Conservation (phyloP, 768 basidiomycete species). For the Chalciporus pseudorubinellus region DNA sequence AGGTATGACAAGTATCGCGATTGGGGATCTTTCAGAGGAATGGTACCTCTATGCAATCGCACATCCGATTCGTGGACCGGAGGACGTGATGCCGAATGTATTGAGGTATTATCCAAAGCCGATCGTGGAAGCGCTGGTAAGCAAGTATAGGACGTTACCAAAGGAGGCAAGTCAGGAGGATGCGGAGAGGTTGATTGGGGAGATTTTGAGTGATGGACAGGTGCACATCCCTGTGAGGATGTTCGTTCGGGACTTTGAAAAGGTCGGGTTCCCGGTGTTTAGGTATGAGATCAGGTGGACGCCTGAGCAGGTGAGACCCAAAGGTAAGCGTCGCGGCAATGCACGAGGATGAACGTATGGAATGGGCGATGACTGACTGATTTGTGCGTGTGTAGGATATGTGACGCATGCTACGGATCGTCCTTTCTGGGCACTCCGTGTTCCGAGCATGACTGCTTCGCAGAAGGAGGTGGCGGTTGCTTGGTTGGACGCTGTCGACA, state of each 20-base stretch:
- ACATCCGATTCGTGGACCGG: slow-evolving; percentile 48
- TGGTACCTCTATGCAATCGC: slow-evolving; percentile 77
- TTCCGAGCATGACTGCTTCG: slow-evolving; percentile 43
- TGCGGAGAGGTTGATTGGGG: slow-evolving; percentile 49
- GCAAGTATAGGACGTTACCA: slow-evolving; percentile 43
- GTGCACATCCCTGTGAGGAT: slow-evolving; percentile 67
- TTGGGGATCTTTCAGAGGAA: slow-evolving; percentile 68
- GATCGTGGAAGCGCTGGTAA: slow-evolving; percentile 45
- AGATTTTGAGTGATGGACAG: slow-evolving; percentile 58
- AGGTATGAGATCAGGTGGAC: slow-evolving; percentile 70
- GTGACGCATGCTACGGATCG: slow-evolving; percentile 72
- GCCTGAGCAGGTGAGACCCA: slow-evolving; percentile 53
- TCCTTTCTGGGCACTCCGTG: slow-evolving; percentile 57
- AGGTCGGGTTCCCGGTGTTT: slow-evolving; percentile 57
- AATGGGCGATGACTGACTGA: background rate
- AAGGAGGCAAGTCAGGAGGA: slow-evolving; percentile 44
- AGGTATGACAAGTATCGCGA: slow-evolving; percentile 59
- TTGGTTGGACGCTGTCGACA: slow-evolving; percentile 55
- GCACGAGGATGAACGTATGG: background rate
- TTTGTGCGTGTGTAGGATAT: slow-evolving; percentile 42
- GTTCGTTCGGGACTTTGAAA: slow-evolving; percentile 57
- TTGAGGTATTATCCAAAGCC: slow-evolving; percentile 57
- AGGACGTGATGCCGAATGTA: slow-evolving; percentile 57
- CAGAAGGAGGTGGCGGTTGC: slow-evolving; percentile 49
- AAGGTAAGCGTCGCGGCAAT: slow-evolving; percentile 40